Percentiles rank a stretch among this genome's conserved stretches.
phyloP scores from a whole-genome alignment of 108 stramenopile species.

The Hondaea fermentalgiana region DNA sequence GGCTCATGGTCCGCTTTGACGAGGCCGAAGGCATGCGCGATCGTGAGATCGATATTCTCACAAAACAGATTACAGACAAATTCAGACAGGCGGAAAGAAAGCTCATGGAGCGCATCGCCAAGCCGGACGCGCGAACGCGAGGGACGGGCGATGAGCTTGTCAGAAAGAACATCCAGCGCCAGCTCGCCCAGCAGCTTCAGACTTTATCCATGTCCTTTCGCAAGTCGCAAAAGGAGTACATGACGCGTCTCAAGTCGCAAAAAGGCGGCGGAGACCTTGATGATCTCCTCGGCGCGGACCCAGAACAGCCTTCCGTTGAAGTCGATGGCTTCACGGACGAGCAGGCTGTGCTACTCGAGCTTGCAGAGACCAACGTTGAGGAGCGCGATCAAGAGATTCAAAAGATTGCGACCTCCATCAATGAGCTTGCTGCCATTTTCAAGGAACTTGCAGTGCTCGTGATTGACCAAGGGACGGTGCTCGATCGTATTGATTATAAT shows the following conservation, averaged over 20 bases:
- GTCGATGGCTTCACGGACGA: constrained; percentile 12
- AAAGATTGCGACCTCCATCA: constrained; percentile 87
- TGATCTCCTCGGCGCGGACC: constrained; percentile 25
- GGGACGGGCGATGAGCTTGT: constrained; percentile 32
- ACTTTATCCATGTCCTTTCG: constrained; percentile 77
- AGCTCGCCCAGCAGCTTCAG: constrained; percentile 87
- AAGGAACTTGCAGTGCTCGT: constrained; percentile 97
- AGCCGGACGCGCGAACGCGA: neutral
- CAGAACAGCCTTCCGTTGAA: neutral
- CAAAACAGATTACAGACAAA: constrained; percentile 60
- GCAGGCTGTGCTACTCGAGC: constrained; percentile 41
- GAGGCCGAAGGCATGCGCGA: constrained; percentile 66
- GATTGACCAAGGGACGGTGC: constrained; percentile 98
- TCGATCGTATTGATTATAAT: constrained; percentile 99
- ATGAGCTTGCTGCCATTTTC: constrained; percentile 92
- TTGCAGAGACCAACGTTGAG: constrained; percentile 35
- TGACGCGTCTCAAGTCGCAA: constrained; percentile 77
- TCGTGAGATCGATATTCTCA: constrained; percentile 69
- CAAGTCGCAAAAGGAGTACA: constrained; percentile 82
- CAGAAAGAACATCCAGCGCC: constrained; percentile 50
- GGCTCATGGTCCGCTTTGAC: constrained; percentile 65
- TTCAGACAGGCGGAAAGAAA: neutral
- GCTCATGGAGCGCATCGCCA: constrained; percentile 19
- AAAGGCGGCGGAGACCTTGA: constrained; percentile 70
- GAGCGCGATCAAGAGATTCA: constrained; percentile 50